Evolutionary conservation across 2,329 filamentous ascomycete genomes (phyloP).

Genomic region (Sporothrix dimorphospora): DNA sequence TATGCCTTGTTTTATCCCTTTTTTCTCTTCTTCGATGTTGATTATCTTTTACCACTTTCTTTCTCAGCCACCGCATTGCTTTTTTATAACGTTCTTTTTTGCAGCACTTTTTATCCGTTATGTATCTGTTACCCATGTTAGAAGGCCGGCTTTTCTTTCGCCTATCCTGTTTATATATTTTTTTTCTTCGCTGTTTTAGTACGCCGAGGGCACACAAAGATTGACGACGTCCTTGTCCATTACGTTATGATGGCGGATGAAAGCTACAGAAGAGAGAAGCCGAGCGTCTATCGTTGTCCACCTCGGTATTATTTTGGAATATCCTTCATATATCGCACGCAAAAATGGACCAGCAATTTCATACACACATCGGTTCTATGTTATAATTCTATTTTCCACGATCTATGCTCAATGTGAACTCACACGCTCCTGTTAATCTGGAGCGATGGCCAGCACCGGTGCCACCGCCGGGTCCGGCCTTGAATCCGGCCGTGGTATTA

Average conservation of each 20-base stretch:
- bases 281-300: not conserved
- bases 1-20: not conserved
- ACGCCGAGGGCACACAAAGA: not conserved
- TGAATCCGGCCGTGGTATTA: constrained; percentile 16
- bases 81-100: not conserved
- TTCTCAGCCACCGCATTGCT: not conserved
- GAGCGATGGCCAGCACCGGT: constrained; percentile 4
- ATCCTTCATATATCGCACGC: constrained; percentile 9
- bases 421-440: not conserved
- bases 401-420: not conserved
- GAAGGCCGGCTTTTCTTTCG: not conserved
- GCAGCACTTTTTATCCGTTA: not conserved
- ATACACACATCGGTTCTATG: not conserved
- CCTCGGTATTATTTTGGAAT: not conserved
- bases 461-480: not conserved
- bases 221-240: not conserved
- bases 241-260: not conserved
- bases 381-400: not conserved
- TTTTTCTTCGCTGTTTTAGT: not conserved
- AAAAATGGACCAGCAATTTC: constrained; percentile 14
- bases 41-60: not conserved
- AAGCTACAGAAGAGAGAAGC: not conserved
- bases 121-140: not conserved
- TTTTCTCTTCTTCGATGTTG: not conserved
- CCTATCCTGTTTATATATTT: not conserved